Conservation (phyloP, 176 grass and related monocot genomes). For the Triticum dicoccoides region DNA sequence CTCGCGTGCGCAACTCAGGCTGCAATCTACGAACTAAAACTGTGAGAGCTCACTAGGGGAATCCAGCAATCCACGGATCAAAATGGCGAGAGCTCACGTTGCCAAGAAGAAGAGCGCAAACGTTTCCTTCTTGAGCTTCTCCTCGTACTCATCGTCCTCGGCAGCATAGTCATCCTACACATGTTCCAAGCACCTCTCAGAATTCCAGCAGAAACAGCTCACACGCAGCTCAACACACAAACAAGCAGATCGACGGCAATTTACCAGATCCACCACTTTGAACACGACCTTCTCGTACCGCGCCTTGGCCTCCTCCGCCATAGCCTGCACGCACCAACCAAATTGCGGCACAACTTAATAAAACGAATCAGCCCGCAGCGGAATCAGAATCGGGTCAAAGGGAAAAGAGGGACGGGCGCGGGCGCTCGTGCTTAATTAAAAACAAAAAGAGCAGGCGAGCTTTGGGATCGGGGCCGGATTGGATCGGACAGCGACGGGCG, state of each 20-base stretch:
- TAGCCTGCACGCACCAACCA: constrained; percentile 35
- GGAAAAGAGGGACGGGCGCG: no score
- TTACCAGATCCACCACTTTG: constrained; percentile 94
- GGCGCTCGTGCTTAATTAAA: background rate
- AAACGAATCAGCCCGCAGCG: background rate
- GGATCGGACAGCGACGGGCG: constrained; percentile 28
- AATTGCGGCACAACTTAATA: background rate
- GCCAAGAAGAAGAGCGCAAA: constrained; percentile 73
- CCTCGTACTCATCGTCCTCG: constrained; percentile 77
- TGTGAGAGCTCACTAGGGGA: no score
- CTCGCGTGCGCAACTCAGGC: background rate
- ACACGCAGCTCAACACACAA: background rate
- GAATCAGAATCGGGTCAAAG: background rate
- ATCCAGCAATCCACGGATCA: background rate
- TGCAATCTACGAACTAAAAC: background rate
- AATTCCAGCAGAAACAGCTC: background rate
- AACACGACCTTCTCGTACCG: constrained; percentile 81
- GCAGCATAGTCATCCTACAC: constrained; percentile 82
- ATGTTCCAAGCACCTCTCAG: constrained; percentile 6
- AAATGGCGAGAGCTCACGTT: constrained; percentile 46
- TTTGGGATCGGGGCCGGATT: constrained; percentile 33
- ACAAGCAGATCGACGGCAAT: constrained; percentile 7
- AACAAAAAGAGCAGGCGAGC: background rate
- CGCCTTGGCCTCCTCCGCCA: constrained; percentile 75
- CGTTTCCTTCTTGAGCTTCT: constrained; percentile 83